Base-by-base conservation (phyloP, 805 yeast genomes). In the Hermanozyma aechmeae region DNA sequence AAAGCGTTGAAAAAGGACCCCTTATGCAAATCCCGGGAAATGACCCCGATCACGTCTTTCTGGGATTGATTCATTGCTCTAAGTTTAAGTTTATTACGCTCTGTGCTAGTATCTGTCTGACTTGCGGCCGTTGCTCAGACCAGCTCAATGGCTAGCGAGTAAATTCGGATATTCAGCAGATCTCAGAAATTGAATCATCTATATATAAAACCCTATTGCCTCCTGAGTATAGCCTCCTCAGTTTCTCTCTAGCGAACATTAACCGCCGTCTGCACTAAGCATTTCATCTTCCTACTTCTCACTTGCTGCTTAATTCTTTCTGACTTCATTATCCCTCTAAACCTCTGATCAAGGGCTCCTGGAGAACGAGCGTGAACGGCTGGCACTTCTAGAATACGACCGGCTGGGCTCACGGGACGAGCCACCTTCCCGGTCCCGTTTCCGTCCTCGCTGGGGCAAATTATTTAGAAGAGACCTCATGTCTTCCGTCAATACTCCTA, bases 401-500 rank as follows among this genome's bases (percentile, higher is more conserved):
- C 20, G 10, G 20, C 20, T 10, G 20, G 7, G 20, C 7, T 10
- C 20, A 10, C 9, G 9, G 7, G 20, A 7, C 9, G 9, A 17
- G 20, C 20, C 20, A 10, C 20, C 20, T n/a, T n/a, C 20, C 9
- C 20, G 20, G 20, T 17, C 20, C 7, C 20, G 20, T 10, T 17
- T 10, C 20, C 20, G 20, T 10, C 20, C 20, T 17, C 20, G 20
- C 20, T 17, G 52, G 15, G 13, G 13, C 19, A 63, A 40, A 12
- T 42, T 40, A 30, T 53, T 46, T 33, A 77, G 50, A 11, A 56
- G 61, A 4, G 60, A 67, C 55, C 97, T 71, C 93, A 87, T 80
- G 2, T 60, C 70, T 22, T 84, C 95, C 0, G 97, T 87, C 33
- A 89, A 50, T 2, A 69, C 66, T 25, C 96, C 96, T 27, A 89